Evolutionary conservation across 1,284 basidiomycete species (phyloP).

Genomic region (Heliocybe sulcata): DNA sequence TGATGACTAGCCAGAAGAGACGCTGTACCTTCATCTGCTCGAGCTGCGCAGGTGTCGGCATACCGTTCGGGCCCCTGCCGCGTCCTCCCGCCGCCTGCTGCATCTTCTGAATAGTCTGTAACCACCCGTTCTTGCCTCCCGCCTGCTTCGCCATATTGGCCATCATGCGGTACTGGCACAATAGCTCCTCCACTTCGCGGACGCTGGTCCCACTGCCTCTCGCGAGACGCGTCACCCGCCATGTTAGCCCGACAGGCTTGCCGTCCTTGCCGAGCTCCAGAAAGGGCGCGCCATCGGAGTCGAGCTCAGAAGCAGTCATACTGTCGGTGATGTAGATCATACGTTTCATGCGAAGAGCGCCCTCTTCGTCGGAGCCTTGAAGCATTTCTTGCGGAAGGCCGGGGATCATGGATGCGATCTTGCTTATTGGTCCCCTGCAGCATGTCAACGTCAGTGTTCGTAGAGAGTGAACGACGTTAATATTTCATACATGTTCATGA

Average conservation of each 20-base stretch:
- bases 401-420: conserved; percentile 99
- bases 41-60: conserved; percentile 89
- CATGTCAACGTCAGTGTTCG: conserved; percentile 2
- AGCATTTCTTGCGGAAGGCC: conserved; percentile 89
- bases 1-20: too few species aligned
- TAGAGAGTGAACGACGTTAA: conserved; percentile 4
- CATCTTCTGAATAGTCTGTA: conserved; percentile 88
- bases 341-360: conserved; percentile 86
- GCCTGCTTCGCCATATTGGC: conserved; percentile 96
- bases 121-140: conserved; percentile 93
- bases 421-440: conserved; percentile 89
- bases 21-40: conserved; percentile 78
- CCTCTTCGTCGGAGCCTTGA: conserved; percentile 89
- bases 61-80: conserved; percentile 76
- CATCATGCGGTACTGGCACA: conserved; percentile 97
- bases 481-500: conserved; percentile 90
- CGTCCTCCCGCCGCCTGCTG: conserved; percentile 80
- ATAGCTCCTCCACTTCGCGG: conserved; percentile 92
- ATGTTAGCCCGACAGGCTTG: conserved; percentile 77
- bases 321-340: conserved; percentile 99
- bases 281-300: conserved; percentile 92
- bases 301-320: conserved; percentile 91
- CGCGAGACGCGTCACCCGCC: conserved; percentile 86
- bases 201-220: conserved; percentile 94
- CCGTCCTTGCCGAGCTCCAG: conserved; percentile 81